Percentiles rank a stretch among this genome's conserved stretches.
These are phyloP conservation scores for Calonectria crousiana DNA, from an alignment of 2,329 filamentous ascomycete genomes.

Conservation along the genomic window DNA sequence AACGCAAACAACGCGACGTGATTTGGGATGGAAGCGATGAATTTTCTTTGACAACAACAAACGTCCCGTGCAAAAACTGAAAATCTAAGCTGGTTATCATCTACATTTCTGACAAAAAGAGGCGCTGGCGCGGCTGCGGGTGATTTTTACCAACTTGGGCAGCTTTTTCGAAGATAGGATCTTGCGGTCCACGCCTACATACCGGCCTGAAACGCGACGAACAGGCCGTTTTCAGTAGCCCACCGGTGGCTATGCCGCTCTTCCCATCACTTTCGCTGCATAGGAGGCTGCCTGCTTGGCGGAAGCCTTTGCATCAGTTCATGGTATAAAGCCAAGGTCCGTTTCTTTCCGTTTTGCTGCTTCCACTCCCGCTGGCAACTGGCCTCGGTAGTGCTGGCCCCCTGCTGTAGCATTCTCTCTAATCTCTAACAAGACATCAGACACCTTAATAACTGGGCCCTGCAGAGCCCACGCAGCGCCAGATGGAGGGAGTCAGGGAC, in stretches of 20 bases:
- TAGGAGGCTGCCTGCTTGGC: neutral
- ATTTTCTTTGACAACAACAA: neutral
- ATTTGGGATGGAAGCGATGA: neutral
- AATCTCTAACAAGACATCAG: neutral
- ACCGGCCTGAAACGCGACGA: slow-evolving; percentile 1
- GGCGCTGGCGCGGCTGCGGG: neutral
- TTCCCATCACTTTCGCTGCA: slow-evolving; percentile 8
- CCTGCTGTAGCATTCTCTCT: neutral
- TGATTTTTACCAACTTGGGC: neutral
- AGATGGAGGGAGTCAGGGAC: slow-evolving; percentile 45
- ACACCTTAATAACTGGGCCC: slow-evolving; percentile 16
- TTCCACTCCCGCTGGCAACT: too few relatives aligned
- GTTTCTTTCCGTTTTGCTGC: neutral
- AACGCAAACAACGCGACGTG: slow-evolving; percentile 11
- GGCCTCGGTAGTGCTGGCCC: neutral
- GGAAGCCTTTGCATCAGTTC: neutral
- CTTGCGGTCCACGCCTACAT: neutral
- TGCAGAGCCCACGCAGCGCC: slow-evolving; percentile 4
- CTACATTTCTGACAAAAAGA: neutral
- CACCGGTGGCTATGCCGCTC: slow-evolving; percentile 34
- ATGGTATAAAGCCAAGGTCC: neutral
- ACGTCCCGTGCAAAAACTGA: neutral
- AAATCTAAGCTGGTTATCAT: neutral
- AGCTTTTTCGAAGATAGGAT: neutral
- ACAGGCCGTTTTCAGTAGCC: slow-evolving; percentile 13